phyloP scores from a whole-genome alignment of 768 basidiomycete species.

The Mycena epipterygia region DNA sequence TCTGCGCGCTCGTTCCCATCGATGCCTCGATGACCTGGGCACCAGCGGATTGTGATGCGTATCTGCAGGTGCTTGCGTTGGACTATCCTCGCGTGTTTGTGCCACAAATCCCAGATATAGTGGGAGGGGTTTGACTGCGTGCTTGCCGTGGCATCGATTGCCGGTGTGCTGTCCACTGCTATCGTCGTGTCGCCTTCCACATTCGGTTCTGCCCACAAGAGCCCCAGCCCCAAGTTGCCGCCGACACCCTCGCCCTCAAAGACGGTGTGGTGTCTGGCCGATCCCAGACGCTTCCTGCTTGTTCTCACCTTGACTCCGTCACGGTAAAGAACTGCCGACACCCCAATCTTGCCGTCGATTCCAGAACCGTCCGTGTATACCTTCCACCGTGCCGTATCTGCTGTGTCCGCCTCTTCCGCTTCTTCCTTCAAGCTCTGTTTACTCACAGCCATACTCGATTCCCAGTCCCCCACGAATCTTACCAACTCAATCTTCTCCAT shows the following conservation, averaged over 20 bases:
- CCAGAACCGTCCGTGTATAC: conserved; percentile 41
- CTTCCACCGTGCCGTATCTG: neutral
- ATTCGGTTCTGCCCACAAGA: conserved; percentile 10
- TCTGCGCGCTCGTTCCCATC: conserved; percentile 40
- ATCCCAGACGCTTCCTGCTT: no score
- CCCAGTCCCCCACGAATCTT: no score
- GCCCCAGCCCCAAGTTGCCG: conserved; percentile 26
- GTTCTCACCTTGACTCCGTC: neutral
- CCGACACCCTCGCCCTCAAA: conserved; percentile 7
- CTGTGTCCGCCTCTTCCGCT: no score
- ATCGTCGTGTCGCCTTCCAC: neutral
- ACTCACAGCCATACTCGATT: no score
- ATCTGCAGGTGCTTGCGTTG: neutral
- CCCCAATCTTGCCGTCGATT: conserved; percentile 35
- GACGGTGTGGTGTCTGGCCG: no score
- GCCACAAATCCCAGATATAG: conserved; percentile 16
- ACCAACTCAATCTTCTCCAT: no score
- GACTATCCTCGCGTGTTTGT: neutral
- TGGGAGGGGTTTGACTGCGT: neutral
- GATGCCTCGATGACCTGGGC: conserved; percentile 37
- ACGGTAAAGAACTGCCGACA: conserved; percentile 34
- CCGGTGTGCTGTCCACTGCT: conserved; percentile 39
- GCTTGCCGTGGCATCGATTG: conserved; percentile 13
- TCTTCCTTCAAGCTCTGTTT: no score
- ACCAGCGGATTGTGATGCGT: conserved; percentile 30